Base-by-base conservation (phyloP, 768 basidiomycete species). In the Dendrothele bispora region DNA sequence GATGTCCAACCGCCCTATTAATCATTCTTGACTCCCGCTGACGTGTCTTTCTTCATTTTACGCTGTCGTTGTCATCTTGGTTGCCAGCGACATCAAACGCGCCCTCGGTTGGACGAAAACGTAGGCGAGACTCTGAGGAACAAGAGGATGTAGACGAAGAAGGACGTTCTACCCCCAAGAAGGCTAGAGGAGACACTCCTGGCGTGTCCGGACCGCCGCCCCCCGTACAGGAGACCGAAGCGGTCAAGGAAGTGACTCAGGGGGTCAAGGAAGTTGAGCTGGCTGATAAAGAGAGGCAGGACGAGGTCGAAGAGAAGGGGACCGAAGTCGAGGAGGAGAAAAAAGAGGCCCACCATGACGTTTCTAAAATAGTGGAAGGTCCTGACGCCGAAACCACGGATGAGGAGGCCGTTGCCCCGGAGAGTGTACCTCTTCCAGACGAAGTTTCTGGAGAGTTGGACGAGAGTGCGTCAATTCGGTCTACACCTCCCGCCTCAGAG, bases 251-350 rank as follows among this genome's bases (percentile, higher is more conserved):
- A 56, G 84, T 89, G 51, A 86, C 85, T 0, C 61, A 77, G 57
- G 86, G 85, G 4, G 88, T 88, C 40, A 72, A 83, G 52, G 75
- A 83, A 52, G 86, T 88, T 41, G 85, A 82, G 44, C 65, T 88
- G 40, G 78, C 78, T 29, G 82, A 74, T 32, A 66, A 25, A 25
- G 10, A 24, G 38, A 55, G 61, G 37, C 40, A n/a, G 32, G 30
- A 46, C 8, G 20, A 45, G 43, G 18, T 35, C 6, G 45, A 42
- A 36, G 49, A 15, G 32, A 12, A 8, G 21, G 12, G 14, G 17
- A 27, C 45, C n/a, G 36, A 28, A 20, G n/a, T n/a, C n/a, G 34
- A 38, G 11, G 22, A 11, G 6, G 15, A 3, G 14, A 22, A 36
- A 5, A 34, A 32, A 20, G 43, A 38, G 36, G 26, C 35, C 15